Evolutionary conservation across 495 filamentous ascomycete species (phyloP), one percentile per base, ranked within the genome.

Genomic region (Hyphodiscus hymeniophilus): DNA sequence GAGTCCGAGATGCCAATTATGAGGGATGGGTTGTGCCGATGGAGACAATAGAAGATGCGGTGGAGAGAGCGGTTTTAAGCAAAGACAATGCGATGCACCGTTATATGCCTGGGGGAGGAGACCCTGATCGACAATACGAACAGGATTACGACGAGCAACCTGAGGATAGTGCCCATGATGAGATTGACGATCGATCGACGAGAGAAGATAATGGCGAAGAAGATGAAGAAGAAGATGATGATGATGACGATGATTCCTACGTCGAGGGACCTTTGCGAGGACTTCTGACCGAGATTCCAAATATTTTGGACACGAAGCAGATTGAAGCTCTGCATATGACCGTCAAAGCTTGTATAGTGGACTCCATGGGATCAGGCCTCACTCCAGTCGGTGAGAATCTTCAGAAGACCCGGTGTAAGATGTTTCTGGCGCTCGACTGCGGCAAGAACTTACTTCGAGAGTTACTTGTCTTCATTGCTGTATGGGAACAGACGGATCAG

Each of bases 241-340:
- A 80, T 30, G 82, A 85, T 38, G 89, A 94, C 45, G 85, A 90
- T 55, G 84, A 86, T 40, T 81, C 80, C 2, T 83, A 87, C 51
- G 82, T 82, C 17, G 89, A 89, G 45, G 87, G 87, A 18, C 87
- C 85, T 35, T 83, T 94, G 63, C 84, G 84, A 23, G 90, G 90
- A 24, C 68, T 96, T 3, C 64, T 96, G 32, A 95, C 89, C 3
- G 90, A 95, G 61, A 85, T 96, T 22, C 90, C 90, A n/a, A 82
- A 95, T 47, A 89, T 95, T 15, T 72, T 96, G 13, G 89, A 89
- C 22, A 89, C 90, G 0, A 85, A 84, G 36, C 90, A 96, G 64
- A 96, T 96, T 38, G 89, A 95, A 62, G 88, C 89, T 6, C 68
- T 96, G 46, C 89, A 92, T 36, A 94, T 96, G 88, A 89, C 94